Percentiles rank a stretch among this genome's conserved stretches.
phyloP scores from a whole-genome alignment of 371 early-diverging fungal species.

The Cladochytrium tenue region DNA sequence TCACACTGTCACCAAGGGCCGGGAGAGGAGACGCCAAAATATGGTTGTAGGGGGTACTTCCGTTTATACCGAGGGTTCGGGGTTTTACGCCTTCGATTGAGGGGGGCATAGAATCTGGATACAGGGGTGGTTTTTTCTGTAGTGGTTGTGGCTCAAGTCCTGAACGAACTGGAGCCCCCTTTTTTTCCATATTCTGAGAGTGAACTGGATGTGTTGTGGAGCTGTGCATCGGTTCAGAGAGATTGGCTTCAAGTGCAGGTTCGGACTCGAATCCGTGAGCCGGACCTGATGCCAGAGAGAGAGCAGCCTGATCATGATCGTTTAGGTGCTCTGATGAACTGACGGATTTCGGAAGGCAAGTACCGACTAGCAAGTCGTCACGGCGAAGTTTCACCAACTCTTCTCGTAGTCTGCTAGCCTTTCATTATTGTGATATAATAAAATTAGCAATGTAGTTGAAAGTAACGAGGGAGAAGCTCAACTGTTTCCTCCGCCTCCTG shows the following conservation, averaged over 20 bases:
- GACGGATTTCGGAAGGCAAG: neutral
- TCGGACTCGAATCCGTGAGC: neutral
- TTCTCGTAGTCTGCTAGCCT: neutral
- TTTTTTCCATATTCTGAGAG: no score
- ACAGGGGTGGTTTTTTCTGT: neutral
- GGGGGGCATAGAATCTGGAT: neutral
- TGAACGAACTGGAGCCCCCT: no score
- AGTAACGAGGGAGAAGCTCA: no score
- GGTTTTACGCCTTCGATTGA: neutral
- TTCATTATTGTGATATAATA: neutral
- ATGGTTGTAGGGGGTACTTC: neutral
- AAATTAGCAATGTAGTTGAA: neutral
- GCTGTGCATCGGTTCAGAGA: neutral
- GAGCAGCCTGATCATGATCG: neutral
- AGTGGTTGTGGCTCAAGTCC: no score
- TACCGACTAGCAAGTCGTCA: neutral
- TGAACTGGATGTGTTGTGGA: no score
- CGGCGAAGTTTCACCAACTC: neutral
- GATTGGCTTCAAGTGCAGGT: neutral
- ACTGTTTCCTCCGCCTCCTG: conserved; percentile 1
- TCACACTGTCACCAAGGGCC: no score
- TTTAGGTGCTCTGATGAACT: neutral
- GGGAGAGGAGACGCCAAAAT: neutral
- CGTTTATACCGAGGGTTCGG: neutral
- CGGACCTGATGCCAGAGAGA: neutral